phyloP scores from a whole-genome alignment of 257 asterid genomes.

The Capsicum chinense region DNA sequence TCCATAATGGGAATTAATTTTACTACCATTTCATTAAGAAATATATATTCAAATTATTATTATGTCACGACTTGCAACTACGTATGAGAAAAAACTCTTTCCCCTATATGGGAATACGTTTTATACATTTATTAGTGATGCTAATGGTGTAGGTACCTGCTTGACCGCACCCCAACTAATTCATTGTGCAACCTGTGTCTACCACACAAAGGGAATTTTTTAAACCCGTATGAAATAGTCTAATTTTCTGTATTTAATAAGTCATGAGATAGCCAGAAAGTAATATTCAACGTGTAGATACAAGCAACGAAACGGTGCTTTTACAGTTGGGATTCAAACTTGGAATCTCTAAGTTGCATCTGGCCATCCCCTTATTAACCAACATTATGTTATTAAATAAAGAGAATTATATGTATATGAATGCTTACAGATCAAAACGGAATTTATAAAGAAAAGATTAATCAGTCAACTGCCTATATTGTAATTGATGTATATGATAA shows the following conservation, averaged over 20 bases:
- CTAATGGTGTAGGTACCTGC: background rate
- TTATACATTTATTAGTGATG: background rate
- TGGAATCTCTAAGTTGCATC: too few species aligned
- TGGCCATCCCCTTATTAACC: too few species aligned
- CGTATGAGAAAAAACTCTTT: background rate
- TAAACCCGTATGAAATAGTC: background rate
- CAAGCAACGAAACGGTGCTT: too few species aligned
- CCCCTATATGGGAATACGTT: background rate
- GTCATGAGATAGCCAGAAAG: background rate
- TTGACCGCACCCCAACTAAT: background rate
- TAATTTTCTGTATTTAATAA: background rate
- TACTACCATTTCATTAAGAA: background rate
- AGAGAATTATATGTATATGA: too few species aligned
- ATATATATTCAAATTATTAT: background rate
- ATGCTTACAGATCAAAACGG: too few species aligned
- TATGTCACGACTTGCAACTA: background rate
- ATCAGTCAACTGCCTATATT: background rate
- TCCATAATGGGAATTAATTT: background rate
- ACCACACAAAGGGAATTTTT: too few species aligned
- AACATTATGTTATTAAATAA: too few species aligned
- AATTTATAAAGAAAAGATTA: slow-evolving; percentile 8
- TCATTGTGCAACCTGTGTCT: background rate
- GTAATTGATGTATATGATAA: background rate
- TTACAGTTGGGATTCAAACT: too few species aligned
- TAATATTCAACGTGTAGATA: background rate